Conservation (phyloP, 306 rosid species). For the Oxytropis ochrocephala region DNA sequence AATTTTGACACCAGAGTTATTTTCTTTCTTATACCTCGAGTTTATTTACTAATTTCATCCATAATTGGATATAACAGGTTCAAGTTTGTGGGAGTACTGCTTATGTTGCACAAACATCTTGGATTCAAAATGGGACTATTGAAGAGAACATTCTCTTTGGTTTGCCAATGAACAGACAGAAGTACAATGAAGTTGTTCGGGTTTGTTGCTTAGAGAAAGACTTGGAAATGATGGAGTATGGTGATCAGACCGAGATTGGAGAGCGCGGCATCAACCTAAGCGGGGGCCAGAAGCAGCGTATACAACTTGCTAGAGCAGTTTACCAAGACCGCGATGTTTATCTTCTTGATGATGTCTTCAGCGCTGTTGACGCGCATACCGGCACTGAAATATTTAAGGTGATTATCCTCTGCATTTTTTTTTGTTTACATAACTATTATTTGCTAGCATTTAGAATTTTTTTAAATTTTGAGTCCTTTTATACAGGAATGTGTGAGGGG, state of each 20-base stretch:
- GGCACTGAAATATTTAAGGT: conserved; percentile 96
- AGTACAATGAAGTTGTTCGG: conserved; percentile 57
- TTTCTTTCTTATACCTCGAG: background rate
- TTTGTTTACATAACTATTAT: background rate
- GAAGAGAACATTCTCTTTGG: conserved; percentile 85
- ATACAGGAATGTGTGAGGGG: conserved; percentile 94
- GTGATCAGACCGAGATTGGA: conserved; percentile 96
- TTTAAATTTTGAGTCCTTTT: background rate
- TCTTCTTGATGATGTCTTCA: conserved; percentile 91
- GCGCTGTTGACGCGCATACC: conserved; percentile 98
- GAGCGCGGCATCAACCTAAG: conserved; percentile 98
- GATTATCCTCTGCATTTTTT: background rate
- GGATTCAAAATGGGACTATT: conserved; percentile 96
- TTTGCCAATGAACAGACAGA: conserved; percentile 61
- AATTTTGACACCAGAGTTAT: background rate
- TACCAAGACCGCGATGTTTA: conserved; percentile 84
- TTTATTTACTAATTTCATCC: background rate
- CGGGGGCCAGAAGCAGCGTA: conserved; percentile 95
- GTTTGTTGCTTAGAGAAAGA: conserved; percentile 93
- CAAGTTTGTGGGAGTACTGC: conserved; percentile 82
- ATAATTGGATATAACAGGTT: conserved; percentile 39
- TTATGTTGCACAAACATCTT: conserved; percentile 92
- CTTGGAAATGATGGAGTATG: conserved; percentile 87
- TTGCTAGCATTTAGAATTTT: background rate
- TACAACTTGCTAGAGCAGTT: conserved; percentile 93